These are phyloP conservation scores for Rhexocercosporidium sp. DNA, from an alignment of 2,329 filamentous ascomycete genomes.

Conservation along the genomic window DNA sequence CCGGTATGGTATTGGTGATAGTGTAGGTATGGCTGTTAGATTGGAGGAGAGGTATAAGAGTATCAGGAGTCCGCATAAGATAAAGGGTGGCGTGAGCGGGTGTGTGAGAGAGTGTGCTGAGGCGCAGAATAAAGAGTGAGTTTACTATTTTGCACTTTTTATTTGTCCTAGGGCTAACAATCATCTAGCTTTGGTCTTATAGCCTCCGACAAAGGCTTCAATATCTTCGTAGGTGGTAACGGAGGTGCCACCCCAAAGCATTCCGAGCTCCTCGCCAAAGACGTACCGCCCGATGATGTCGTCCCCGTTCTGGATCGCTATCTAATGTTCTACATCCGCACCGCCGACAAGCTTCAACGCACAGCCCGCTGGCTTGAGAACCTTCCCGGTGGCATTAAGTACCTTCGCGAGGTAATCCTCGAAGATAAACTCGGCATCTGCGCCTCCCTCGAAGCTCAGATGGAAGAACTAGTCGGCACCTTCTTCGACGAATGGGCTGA, in stretches of 20 bases:
- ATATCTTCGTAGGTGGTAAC: constrained; percentile 89
- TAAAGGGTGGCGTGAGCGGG: constrained; percentile 88
- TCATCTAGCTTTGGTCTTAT: constrained; percentile 78
- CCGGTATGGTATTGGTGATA: constrained; percentile 85
- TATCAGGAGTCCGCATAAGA: constrained; percentile 86
- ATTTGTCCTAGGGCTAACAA: neutral
- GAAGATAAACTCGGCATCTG: constrained; percentile 87
- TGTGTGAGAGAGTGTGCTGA: constrained; percentile 94
- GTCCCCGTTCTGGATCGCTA: constrained; percentile 87
- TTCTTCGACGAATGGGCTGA: constrained; percentile 96
- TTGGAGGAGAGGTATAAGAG: constrained; percentile 92
- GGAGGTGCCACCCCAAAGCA: constrained; percentile 86
- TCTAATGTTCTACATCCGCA: constrained; percentile 92
- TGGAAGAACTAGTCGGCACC: constrained; percentile 80
- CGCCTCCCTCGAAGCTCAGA: constrained; percentile 83
- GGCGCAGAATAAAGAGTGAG: constrained; percentile 87
- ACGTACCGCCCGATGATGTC: constrained; percentile 82
- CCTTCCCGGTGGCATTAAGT: constrained; percentile 82
- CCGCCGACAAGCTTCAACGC: constrained; percentile 86
- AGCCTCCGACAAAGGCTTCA: constrained; percentile 91
- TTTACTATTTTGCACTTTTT: constrained; percentile 21
- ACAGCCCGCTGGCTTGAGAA: constrained; percentile 88
- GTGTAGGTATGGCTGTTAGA: constrained; percentile 87
- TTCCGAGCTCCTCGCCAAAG: constrained; percentile 82
- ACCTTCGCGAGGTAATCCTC: constrained; percentile 81